phyloP scores from a whole-genome alignment of 805 yeast genomes.

The Metschnikowia continentalis region DNA sequence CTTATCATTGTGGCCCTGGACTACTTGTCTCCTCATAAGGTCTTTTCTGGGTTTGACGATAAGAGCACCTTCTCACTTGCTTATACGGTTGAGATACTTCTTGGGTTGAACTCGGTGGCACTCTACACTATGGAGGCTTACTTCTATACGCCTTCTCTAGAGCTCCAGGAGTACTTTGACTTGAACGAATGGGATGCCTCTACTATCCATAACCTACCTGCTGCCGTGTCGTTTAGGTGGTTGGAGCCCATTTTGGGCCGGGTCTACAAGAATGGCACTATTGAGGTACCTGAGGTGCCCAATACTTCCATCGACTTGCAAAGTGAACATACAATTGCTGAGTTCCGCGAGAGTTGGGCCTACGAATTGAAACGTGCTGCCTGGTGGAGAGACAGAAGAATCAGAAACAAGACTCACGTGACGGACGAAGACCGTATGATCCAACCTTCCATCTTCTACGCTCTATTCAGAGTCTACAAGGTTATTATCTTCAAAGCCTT shows the following conservation, averaged over 20 bases:
- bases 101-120: constrained; percentile 11
- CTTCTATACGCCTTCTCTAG: constrained; percentile 21
- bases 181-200: constrained; percentile 24
- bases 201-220: constrained; percentile 21
- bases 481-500: constrained; percentile 7
- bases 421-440: constrained; percentile 12
- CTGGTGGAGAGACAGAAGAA: constrained; percentile 18
- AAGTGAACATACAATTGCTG: constrained; percentile 9
- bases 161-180: constrained; percentile 20
- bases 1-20: constrained; percentile 18
- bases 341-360: constrained; percentile 20
- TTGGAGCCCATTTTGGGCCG: constrained; percentile 24
- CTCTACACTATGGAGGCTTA: constrained; percentile 18
- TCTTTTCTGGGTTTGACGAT: constrained; percentile 10
- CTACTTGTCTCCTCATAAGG: constrained; percentile 18
- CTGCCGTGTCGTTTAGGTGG: constrained; percentile 24
- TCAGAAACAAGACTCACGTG: constrained; percentile 6
- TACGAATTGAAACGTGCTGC: constrained; percentile 13
- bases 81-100: constrained; percentile 13
- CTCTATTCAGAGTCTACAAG: constrained; percentile 16
- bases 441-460: constrained; percentile 21
- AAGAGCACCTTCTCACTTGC: constrained; percentile 10
- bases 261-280: constrained; percentile 22
- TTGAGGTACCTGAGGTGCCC: constrained; percentile 18
- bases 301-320: constrained; percentile 13